Base-by-base conservation (phyloP, 2,329 filamentous ascomycete genomes). In the Paecilomyces dactylethromorphus region DNA sequence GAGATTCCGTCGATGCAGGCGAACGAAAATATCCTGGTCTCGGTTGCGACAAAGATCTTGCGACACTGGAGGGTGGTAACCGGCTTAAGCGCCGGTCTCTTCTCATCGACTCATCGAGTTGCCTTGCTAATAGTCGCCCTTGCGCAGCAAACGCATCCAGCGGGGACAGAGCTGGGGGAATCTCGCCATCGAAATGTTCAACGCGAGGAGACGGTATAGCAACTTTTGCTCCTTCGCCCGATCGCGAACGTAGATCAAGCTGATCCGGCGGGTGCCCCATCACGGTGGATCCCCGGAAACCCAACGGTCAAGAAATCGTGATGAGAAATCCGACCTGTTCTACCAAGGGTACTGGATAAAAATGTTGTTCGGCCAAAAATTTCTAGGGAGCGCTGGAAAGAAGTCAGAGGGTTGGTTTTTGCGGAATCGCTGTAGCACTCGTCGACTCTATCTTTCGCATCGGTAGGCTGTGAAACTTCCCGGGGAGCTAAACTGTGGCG, bases 81-180 rank as follows among this genome's bases (percentile, higher is more conserved):
- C 93, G 85, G 76, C 92, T 97, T 76, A 97, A 84, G 59, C 92
- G 85, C 64, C 87, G 86, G 55, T 90, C 92, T 62, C 84, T 84
- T 69, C 84, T 87, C 68, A 85, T 84, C 63, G 85, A 87, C 65
- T 94, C 88, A 73, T 96, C 88, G 61, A 99, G 85, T 75, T 96
- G 89, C 76, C 86, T 90, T 45, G 92, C 92, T 56, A 99, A 83
- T 66, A 95, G 79, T 59, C 93, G 88, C 67, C 92, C 95, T 71
- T 97, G 93, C 62, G 93, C 83, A 22, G 93, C 93, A 71, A 99
- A 95, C 54, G 93, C 93, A 81, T 99, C 94, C 64, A 99, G 84
- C 11, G 94, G 94, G 7, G 94, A 97, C 58, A 97, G 82, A 56
- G 94, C 90, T 4, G 94, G 94, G 21, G 94, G 93, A 1, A 75